Percentiles rank a stretch among this genome's conserved stretches.
phyloP scores from a whole-genome alignment of 2,329 filamentous ascomycete genomes.

The Penicillium sclerotigenum region DNA sequence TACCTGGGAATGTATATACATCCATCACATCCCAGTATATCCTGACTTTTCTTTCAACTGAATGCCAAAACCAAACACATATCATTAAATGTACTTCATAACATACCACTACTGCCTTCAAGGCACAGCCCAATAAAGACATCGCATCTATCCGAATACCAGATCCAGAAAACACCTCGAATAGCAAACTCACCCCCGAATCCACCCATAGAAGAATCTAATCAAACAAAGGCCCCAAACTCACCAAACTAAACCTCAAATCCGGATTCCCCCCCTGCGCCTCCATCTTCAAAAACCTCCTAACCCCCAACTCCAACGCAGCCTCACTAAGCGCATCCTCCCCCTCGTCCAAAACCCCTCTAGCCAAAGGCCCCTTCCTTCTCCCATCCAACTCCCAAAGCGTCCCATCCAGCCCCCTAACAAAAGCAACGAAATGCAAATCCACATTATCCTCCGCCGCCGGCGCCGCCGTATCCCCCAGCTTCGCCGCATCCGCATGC shows the following conservation, averaged over 20 bases:
- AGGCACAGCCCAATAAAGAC: background rate
- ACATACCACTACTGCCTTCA: background rate
- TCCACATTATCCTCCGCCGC: constrained; percentile 78
- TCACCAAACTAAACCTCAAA: constrained; percentile 62
- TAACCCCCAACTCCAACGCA: constrained; percentile 68
- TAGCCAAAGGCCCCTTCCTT: constrained; percentile 68
- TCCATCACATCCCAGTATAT: background rate
- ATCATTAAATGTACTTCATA: background rate
- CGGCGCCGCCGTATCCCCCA: constrained; percentile 77
- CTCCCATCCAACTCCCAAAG: constrained; percentile 80
- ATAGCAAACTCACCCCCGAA: background rate
- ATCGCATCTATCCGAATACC: background rate
- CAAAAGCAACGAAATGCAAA: constrained; percentile 93
- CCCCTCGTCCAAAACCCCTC: constrained; percentile 56
- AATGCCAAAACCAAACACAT: background rate
- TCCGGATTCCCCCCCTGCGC: constrained; percentile 53
- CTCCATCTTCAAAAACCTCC: constrained; percentile 59
- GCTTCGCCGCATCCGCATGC: constrained; percentile 71
- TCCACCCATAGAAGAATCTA: constrained; percentile 21
- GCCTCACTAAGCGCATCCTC: constrained; percentile 74
- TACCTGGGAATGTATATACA: background rate
- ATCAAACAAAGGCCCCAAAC: constrained; percentile 56
- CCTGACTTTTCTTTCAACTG: background rate
- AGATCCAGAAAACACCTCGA: background rate
- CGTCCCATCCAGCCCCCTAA: constrained; percentile 67